phyloP scores from a whole-genome alignment of 225 moss, liverwort and hornwort species.

The Straminergon stramineum region DNA sequence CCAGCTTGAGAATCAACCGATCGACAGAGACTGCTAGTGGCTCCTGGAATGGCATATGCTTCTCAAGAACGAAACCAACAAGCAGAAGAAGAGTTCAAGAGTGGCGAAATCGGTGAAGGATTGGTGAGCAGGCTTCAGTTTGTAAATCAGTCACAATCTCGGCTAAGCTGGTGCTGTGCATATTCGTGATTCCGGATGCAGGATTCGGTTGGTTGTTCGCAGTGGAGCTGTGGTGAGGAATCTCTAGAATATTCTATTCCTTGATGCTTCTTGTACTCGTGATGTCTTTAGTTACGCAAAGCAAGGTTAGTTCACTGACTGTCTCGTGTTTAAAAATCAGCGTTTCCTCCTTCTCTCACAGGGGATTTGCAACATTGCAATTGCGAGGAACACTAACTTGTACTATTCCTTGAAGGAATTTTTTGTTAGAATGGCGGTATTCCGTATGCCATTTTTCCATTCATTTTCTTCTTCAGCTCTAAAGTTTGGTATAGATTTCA shows the following conservation, averaged over 20 bases:
- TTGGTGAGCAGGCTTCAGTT: neutral
- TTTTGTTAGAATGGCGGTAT: no score
- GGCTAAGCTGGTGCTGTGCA: neutral
- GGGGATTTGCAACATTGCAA: neutral
- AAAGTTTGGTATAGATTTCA: no score
- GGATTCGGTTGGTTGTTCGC: neutral
- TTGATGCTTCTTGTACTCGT: neutral
- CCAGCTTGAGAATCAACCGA: neutral
- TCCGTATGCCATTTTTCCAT: no score
- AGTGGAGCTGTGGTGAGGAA: neutral
- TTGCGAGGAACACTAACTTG: neutral
- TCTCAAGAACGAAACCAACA: neutral
- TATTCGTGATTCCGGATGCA: neutral
- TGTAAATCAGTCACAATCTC: neutral
- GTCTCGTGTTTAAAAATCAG: no score
- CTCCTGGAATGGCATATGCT: neutral
- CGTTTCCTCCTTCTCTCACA: neutral
- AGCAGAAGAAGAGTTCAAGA: neutral
- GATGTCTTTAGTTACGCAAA: neutral
- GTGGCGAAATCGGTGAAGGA: neutral
- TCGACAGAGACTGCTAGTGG: neutral
- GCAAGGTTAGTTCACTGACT: neutral
- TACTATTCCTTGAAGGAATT: no score
- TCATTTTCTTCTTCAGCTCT: no score
- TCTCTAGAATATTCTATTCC: neutral